phyloP scores from a whole-genome alignment of 1,284 basidiomycete genomes.

The Ustilago curta region DNA sequence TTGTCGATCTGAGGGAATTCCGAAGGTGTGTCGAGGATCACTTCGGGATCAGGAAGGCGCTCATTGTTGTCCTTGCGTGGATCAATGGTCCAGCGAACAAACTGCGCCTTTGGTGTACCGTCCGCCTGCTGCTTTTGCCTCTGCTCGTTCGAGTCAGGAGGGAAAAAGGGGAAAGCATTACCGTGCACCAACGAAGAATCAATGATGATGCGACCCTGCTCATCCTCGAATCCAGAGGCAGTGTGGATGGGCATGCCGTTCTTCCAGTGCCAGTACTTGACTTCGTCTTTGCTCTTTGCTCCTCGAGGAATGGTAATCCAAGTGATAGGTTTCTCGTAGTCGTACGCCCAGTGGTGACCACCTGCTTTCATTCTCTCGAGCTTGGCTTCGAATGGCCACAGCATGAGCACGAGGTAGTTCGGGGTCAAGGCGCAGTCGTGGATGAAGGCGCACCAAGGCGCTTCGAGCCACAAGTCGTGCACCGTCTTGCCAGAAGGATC shows the following conservation, averaged over 20 bases:
- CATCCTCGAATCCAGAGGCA: constrained; percentile 26
- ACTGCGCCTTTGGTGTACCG: constrained; percentile 28
- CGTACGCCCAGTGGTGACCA: constrained; percentile 35
- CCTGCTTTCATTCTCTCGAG: constrained; percentile 34
- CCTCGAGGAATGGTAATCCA: constrained; percentile 38
- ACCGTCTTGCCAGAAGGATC: constrained; percentile 37
- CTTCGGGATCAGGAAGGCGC: constrained; percentile 27
- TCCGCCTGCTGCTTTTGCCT: constrained; percentile 22
- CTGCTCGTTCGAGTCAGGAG: constrained; percentile 29
- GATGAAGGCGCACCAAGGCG: constrained; percentile 33
- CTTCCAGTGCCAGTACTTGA: constrained; percentile 44
- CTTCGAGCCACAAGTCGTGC: constrained; percentile 41
- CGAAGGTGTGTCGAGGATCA: constrained; percentile 37
- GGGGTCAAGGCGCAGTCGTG: constrained; percentile 36
- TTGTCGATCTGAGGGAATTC: constrained; percentile 47
- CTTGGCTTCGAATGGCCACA: constrained; percentile 31
- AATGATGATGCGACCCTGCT: constrained; percentile 35
- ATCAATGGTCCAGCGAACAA: constrained; percentile 39
- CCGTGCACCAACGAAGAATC: constrained; percentile 32
- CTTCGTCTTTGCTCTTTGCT: constrained; percentile 38
- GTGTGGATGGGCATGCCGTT: constrained; percentile 42
- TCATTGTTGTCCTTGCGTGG: constrained; percentile 33
- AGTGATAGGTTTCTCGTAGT: constrained; percentile 33
- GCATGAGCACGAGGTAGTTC: constrained; percentile 38
- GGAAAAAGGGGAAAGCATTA: constrained; percentile 39